Base-by-base conservation (phyloP, 257 asterid genomes). In the Mitragyna speciosa region DNA sequence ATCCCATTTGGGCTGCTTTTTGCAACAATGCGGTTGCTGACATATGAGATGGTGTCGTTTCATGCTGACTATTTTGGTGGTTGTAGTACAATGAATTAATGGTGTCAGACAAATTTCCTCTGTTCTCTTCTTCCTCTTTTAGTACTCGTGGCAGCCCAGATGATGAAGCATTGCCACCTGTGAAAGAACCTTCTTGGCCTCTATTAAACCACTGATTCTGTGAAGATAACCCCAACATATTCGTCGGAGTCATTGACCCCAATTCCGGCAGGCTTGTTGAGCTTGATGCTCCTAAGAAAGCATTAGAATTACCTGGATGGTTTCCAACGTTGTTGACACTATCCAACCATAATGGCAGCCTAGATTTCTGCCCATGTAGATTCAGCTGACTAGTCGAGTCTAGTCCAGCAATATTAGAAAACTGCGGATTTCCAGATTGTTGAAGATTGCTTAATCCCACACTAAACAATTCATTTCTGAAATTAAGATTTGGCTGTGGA, bases 1-100 rank as follows among this genome's bases (percentile, higher is more conserved):
- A 94, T 43, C 98, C 98, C 92, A 94, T 89, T 71, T 90, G 97
- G 8, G 98, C 94, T 61, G 98, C 98, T 54, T 87, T 94, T 80
- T 94, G 97, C 10, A 94, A 85, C 36, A 94, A 84, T 15, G 97
- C 93, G 1, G 97, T 94, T 6, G 98, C 98, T 0, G 98, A 94
- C 97, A 94, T 90, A 0, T 90, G 92, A 41, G 89, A 85, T 12
- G 82, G 65, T 12, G 89, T 28, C 26, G 72, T 58, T 17, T 83
- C 87, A 26, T 75, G 70, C 45, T 84, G 88, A 54, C 58, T 67
- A 45, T 70, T 65, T n/a, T 85, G 81, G 78, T 31, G 81, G 64
- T 49, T 85, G 87, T 86, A 87, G 67, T 88, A 92, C 70, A 90
- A 73, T 36, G 97, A 83, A 31, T 73, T 89, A 12, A 89, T 77